Base-by-base conservation (phyloP, 1,139 yeast genomes). In the Yamadazyma membranifaciens region DNA sequence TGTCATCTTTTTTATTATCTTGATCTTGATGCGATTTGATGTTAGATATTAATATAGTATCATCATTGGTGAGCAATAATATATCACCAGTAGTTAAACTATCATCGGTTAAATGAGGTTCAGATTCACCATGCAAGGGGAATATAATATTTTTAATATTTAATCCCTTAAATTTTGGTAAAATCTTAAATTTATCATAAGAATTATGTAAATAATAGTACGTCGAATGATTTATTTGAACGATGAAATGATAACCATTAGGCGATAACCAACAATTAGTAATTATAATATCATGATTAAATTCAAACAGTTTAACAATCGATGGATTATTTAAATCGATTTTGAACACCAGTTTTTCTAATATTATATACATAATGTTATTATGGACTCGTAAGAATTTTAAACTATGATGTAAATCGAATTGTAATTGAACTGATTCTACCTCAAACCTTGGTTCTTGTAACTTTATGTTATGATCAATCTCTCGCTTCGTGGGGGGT, bases 341-440 rank as follows among this genome's bases (percentile, higher is more conserved):
- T 34, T 59, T 57, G 39, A 54, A 60, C 1, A 65, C 55, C 9
- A 46, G 32, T 2, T 40, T 43, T 5, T 53, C 51, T 11, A 63
- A 44, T 3, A 67, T 36, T n/a, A 72, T 49, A 43, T 50, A 64
- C 75, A 72, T 69, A 22, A 57, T 50, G 44, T 69, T 66, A 43
- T 56, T 62, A 37, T 56, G 56, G 2, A 67, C 71, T 14, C 52
- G 44, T 10, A 67, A 49, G n/a, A 49, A 45, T 11, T 46, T 51
- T 31, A 72, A 55, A 3, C 56, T 49, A 38, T 60, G 45, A n/a
- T 53, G 47, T 25, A 70, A 60, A 22, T 56, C 61, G 49, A 71
- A 71, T 45, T 70, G 76, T 16, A 71, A 60, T 49, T 65, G 75
- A 3, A 71, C 76, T 26, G 62, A 61, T 39, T 71, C 76, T n/a